phyloP scores from a whole-genome alignment of 768 basidiomycete genomes.

The Naganishia friedmannii region DNA sequence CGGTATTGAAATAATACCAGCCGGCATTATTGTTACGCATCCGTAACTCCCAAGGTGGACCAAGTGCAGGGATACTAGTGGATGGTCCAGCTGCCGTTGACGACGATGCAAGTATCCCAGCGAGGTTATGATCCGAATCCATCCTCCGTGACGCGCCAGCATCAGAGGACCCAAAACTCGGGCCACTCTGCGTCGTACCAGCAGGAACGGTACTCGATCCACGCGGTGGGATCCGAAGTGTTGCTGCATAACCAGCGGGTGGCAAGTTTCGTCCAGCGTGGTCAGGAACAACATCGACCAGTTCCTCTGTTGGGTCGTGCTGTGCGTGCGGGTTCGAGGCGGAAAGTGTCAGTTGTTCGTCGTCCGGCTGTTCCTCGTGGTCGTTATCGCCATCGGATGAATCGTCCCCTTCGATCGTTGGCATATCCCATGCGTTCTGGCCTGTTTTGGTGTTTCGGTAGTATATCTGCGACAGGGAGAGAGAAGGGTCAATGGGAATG shows the following conservation, averaged over 20 bases:
- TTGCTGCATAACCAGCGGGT: neutral
- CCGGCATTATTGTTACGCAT: conserved; percentile 9
- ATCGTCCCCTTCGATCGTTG: conserved; percentile 47
- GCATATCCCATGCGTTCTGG: conserved; percentile 72
- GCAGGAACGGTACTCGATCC: neutral
- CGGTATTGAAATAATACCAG: conserved; percentile 67
- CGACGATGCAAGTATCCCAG: neutral
- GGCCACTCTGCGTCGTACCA: no score
- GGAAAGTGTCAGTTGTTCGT: neutral
- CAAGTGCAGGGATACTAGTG: neutral
- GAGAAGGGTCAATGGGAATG: neutral
- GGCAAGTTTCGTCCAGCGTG: neutral
- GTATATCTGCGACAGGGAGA: conserved; percentile 74
- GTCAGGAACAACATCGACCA: neutral
- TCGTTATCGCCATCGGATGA: conserved; percentile 6
- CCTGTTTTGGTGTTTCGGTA: conserved; percentile 75
- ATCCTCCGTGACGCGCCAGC: neutral
- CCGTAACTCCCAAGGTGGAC: conserved; percentile 8
- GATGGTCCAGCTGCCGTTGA: neutral
- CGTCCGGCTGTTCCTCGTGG: neutral
- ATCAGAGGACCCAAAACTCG: neutral
- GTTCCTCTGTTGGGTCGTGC: neutral
- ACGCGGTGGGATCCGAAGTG: neutral
- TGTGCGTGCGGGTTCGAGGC: neutral
- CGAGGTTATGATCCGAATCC: conserved; percentile 33